Conservation (phyloP, 805 yeast species). For the Starmera caribaea region DNA sequence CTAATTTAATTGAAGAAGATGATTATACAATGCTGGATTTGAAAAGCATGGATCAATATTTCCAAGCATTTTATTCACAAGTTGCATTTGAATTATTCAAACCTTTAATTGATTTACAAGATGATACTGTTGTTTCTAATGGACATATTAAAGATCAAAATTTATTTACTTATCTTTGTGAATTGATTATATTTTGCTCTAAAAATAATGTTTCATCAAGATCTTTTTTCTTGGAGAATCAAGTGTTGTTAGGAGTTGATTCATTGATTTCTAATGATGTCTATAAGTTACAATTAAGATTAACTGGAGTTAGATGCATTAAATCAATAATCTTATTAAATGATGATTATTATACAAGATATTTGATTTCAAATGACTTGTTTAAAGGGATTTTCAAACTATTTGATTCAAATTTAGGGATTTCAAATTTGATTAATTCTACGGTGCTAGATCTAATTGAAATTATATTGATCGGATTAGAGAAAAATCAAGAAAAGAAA, state of each 20-base stretch:
- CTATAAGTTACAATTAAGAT: slow-evolving; percentile 38
- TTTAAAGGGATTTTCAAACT: slow-evolving; percentile 39
- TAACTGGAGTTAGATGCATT: slow-evolving; percentile 63
- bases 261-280: slow-evolving; percentile 29
- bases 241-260: slow-evolving; percentile 47
- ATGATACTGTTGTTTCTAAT: background rate
- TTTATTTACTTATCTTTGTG: slow-evolving; percentile 53
- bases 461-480: slow-evolving; percentile 23
- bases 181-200: slow-evolving; percentile 58
- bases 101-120: slow-evolving; percentile 30
- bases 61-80: slow-evolving; percentile 49
- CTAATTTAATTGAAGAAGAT: slow-evolving; percentile 7
- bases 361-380: slow-evolving; percentile 46
- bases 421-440: slow-evolving; percentile 63
- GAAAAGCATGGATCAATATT: slow-evolving; percentile 33
- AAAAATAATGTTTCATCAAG: slow-evolving; percentile 44
- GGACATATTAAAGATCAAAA: slow-evolving; percentile 18
- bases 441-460: slow-evolving; percentile 64
- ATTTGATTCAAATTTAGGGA: slow-evolving; percentile 35
- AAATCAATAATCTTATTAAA: slow-evolving; percentile 52
- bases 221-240: slow-evolving; percentile 51
- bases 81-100: slow-evolving; percentile 51
- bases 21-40: slow-evolving; percentile 11
- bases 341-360: slow-evolving; percentile 49
- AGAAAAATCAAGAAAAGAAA: slow-evolving; percentile 10